phyloP scores from a whole-genome alignment of 1,284 basidiomycete species.

The Abortiporus biennis region DNA sequence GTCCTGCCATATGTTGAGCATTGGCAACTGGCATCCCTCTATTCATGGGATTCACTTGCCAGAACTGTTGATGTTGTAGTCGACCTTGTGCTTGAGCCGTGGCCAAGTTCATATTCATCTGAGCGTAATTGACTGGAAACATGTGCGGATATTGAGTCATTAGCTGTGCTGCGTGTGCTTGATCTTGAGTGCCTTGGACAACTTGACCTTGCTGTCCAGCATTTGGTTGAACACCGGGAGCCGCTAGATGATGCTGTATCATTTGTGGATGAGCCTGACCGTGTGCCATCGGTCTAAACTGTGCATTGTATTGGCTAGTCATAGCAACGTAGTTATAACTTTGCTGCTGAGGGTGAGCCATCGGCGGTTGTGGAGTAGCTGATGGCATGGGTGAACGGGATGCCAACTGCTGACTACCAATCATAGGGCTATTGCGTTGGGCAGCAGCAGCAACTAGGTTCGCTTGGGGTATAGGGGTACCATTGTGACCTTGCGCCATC shows the following conservation, averaged over 20 bases:
- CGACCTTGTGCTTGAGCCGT: conserved; percentile 17
- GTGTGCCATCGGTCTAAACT: no score
- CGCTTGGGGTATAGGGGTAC: neutral
- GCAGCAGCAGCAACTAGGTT: neutral
- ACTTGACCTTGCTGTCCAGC: conserved; percentile 11
- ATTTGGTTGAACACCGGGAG: conserved; percentile 7
- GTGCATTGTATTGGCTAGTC: no score
- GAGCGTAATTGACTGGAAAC: conserved; percentile 25
- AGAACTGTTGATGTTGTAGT: conserved; percentile 13
- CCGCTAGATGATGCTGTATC: conserved; percentile 16
- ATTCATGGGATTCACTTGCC: conserved; percentile 22
- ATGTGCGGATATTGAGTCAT: conserved; percentile 24
- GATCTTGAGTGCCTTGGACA: conserved; percentile 17
- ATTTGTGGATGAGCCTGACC: conserved; percentile 19
- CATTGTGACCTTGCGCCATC: no score
- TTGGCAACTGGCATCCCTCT: conserved; percentile 21
- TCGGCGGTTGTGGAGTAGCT: conserved; percentile 12
- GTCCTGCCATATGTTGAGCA: conserved; percentile 25
- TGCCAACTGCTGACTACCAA: conserved; percentile 13
- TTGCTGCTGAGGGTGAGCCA: conserved; percentile 6
- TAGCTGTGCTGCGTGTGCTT: conserved; percentile 16
- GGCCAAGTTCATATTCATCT: conserved; percentile 18
- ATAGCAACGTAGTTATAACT: conserved; percentile 11
- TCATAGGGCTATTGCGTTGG: conserved; percentile 22
- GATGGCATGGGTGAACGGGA: conserved; percentile 22